Conservation (phyloP, 2,329 filamentous ascomycete genomes). For the Colletotrichum theobromicola region DNA sequence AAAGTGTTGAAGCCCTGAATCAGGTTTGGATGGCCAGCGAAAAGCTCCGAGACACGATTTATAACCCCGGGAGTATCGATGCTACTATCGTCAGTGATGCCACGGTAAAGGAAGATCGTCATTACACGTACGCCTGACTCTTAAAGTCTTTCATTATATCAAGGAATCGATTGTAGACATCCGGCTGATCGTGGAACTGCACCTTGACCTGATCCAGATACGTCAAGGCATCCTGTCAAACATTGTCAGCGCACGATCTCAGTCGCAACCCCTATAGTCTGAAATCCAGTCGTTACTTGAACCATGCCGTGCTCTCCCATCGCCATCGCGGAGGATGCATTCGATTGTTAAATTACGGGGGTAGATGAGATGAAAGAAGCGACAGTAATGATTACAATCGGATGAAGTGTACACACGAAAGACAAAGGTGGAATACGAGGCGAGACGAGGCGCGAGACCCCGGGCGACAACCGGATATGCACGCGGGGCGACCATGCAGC, state of each 20-base stretch:
- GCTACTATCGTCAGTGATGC: constrained; percentile 45
- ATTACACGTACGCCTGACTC: constrained; percentile 79
- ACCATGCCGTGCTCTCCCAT: constrained; percentile 4
- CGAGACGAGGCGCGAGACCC: neutral
- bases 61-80: constrained; percentile 99
- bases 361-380: neutral
- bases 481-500: constrained; percentile 11
- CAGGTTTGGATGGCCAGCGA: constrained; percentile 91
- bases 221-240: constrained; percentile 73
- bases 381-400: neutral
- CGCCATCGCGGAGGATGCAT: constrained; percentile 6
- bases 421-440: neutral
- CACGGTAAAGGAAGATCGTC: neutral
- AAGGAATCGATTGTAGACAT: constrained; percentile 95
- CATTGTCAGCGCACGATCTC: neutral
- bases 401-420: neutral
- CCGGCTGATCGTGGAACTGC: constrained; percentile 93
- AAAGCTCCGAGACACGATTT: constrained; percentile 92
- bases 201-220: constrained; percentile 99
- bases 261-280: neutral
- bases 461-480: neutral
- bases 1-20: constrained; percentile 99
- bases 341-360: neutral
- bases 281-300: constrained; percentile 3
- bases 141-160: constrained; percentile 99